A percentile compares a stretch with the other conserved stretches of the same genome.
Conservation (phyloP, 23 red algal genomes). For the Gracilaria caudata region DNA sequence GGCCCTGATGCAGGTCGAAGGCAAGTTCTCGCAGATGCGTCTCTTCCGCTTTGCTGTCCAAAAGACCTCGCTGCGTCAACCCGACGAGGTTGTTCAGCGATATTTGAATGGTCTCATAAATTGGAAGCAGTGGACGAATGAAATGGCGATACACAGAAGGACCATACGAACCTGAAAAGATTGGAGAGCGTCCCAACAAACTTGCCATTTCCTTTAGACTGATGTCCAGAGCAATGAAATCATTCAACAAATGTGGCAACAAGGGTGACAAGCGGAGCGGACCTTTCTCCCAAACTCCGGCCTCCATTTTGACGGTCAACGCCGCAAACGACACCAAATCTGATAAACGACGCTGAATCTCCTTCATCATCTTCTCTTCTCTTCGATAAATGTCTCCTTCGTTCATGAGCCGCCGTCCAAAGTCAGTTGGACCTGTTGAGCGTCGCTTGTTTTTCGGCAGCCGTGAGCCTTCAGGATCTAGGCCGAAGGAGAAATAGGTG, state of each 20-base stretch:
- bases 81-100: conserved; percentile 54
- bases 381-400: conserved; percentile 40
- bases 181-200: conserved; percentile 49
- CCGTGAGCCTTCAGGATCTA: background rate
- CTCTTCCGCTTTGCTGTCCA: background rate
- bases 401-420: background rate
- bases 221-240: conserved; percentile 55
- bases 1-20: conserved; percentile 47
- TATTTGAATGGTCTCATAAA: conserved; percentile 53
- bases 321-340: conserved; percentile 26
- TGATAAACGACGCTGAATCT: conserved; percentile 40
- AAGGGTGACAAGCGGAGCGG: conserved; percentile 16
- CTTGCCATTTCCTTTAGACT: conserved; percentile 58
- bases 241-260: conserved; percentile 24
- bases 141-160: conserved; percentile 51
- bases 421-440: background rate
- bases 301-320: conserved; percentile 47
- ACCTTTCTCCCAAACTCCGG: conserved; percentile 47
- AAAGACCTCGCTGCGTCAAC: conserved; percentile 10
- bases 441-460: background rate
- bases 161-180: conserved; percentile 69
- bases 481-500: conserved; percentile 55
- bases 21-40: conserved; percentile 4
- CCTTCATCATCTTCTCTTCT: conserved; percentile 39
- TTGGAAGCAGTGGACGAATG: conserved; percentile 41